Conservation (phyloP, 768 basidiomycete species). For the Tephrocybe rancida region DNA sequence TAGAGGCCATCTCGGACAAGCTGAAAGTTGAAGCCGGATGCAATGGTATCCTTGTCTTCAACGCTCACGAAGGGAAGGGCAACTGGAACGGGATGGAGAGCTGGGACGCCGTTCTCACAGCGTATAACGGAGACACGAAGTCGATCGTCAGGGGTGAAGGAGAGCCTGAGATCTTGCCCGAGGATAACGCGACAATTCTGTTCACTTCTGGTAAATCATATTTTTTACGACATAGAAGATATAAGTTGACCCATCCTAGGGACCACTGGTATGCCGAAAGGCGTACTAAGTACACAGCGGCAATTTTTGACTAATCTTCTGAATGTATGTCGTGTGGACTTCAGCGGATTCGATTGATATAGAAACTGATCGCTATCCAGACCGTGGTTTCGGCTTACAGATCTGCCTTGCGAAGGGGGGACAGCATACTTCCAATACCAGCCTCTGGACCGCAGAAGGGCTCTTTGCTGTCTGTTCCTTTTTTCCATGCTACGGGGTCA, state of each 20-base stretch:
- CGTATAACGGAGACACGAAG: constrained; percentile 30
- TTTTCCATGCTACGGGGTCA: constrained; percentile 60
- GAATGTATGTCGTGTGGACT: constrained; percentile 33
- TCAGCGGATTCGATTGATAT: background rate
- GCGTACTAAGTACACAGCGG: constrained; percentile 55
- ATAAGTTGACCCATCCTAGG: constrained; percentile 16
- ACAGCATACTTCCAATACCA: constrained; percentile 29
- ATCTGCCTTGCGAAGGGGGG: constrained; percentile 40
- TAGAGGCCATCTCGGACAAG: constrained; percentile 28
- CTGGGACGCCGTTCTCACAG: constrained; percentile 37
- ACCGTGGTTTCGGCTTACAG: constrained; percentile 33
- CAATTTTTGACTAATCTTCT: constrained; percentile 47
- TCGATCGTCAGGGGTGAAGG: constrained; percentile 27
- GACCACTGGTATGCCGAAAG: constrained; percentile 41
- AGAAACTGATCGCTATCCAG: constrained; percentile 21
- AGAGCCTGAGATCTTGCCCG: constrained; percentile 36
- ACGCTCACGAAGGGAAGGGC: constrained; percentile 38
- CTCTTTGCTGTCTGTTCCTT: constrained; percentile 51
- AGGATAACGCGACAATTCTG: constrained; percentile 53
- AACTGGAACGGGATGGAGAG: constrained; percentile 42
- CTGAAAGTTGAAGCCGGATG: constrained; percentile 32
- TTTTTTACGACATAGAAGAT: too few species aligned
- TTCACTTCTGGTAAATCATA: constrained; percentile 50
- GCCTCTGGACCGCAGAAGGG: constrained; percentile 42
- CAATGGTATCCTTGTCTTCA: constrained; percentile 39